Evolutionary conservation across 108 stramenopile species (phyloP).

Genomic region (Asterionellopsis glacialis): DNA sequence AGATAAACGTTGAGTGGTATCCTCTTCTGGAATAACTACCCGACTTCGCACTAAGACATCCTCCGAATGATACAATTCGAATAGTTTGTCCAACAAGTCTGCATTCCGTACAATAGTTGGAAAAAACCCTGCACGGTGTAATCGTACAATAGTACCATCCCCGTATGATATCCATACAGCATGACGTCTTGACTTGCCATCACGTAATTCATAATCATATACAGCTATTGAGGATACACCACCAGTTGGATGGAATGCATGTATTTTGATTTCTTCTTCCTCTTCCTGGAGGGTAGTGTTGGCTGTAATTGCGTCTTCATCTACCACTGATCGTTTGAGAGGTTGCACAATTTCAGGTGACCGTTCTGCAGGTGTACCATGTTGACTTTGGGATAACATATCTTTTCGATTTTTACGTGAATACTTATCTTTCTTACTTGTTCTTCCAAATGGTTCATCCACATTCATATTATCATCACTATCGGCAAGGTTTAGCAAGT

Average conservation of each 20-base stretch:
- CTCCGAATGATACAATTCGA: not conserved
- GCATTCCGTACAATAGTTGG: slow-evolving; percentile 33
- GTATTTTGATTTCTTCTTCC: not conserved
- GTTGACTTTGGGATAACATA: too few species aligned
- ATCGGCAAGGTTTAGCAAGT: too few species aligned
- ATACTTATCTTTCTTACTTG: too few species aligned
- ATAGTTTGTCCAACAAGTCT: slow-evolving; percentile 26
- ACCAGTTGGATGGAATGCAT: slow-evolving; percentile 28
- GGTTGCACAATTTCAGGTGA: too few species aligned
- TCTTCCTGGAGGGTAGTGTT: not conserved
- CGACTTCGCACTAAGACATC: not conserved
- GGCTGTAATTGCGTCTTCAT: not conserved
- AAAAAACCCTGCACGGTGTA: slow-evolving; percentile 72
- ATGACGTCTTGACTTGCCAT: slow-evolving; percentile 12
- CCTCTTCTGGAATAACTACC: not conserved
- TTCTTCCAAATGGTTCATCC: too few species aligned
- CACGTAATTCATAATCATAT: slow-evolving; percentile 7
- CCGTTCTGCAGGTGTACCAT: too few species aligned
- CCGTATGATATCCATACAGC: slow-evolving; percentile 67
- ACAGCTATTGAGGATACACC: slow-evolving; percentile 24
- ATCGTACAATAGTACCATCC: slow-evolving; percentile 59
- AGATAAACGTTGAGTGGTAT: not conserved
- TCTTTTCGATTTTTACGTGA: too few species aligned
- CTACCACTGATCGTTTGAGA: not conserved
- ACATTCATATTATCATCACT: too few species aligned